Percentiles rank a stretch among this genome's conserved stretches.
Evolutionary conservation across 257 asterid species (phyloP).

Genomic region (Apocynum venetum): DNA sequence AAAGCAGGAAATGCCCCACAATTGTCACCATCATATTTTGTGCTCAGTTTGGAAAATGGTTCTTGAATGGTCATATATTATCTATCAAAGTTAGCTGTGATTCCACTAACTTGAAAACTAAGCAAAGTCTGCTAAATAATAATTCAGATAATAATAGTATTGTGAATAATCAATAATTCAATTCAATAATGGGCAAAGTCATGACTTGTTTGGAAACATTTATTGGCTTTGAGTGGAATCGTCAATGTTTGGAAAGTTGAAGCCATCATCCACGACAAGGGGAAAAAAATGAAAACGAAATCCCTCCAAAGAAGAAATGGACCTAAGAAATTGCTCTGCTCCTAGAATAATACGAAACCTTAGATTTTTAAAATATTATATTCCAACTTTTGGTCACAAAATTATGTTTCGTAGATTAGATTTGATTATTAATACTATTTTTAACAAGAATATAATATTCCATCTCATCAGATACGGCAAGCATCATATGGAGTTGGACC

Average conservation of each 20-base stretch:
- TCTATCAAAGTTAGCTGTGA: not conserved
- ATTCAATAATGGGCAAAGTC: not conserved
- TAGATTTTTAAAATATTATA: not conserved
- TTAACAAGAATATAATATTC: not conserved
- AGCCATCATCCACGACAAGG: conserved; percentile 10
- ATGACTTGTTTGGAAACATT: conserved; percentile 2
- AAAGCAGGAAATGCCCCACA: conserved; percentile 9
- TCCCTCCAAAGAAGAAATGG: conserved; percentile 3
- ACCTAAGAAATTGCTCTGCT: not conserved
- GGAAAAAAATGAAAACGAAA: not conserved
- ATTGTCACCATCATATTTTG: not conserved
- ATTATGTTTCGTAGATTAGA: not conserved
- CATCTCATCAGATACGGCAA: too few species aligned
- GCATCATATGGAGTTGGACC: too few species aligned
- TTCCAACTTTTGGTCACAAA: not conserved
- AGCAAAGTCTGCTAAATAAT: conserved; percentile 2
- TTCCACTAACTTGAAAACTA: conserved; percentile 5
- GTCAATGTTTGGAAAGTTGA: conserved; percentile 11
- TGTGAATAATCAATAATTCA: conserved; percentile 6
- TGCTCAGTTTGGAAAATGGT: not conserved
- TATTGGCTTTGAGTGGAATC: conserved; percentile 9
- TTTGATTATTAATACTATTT: not conserved
- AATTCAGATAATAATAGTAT: not conserved
- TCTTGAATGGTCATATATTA: not conserved
- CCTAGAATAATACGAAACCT: not conserved